Base-by-base conservation (phyloP, 345 rosid species). In the Eutrema japonicum region DNA sequence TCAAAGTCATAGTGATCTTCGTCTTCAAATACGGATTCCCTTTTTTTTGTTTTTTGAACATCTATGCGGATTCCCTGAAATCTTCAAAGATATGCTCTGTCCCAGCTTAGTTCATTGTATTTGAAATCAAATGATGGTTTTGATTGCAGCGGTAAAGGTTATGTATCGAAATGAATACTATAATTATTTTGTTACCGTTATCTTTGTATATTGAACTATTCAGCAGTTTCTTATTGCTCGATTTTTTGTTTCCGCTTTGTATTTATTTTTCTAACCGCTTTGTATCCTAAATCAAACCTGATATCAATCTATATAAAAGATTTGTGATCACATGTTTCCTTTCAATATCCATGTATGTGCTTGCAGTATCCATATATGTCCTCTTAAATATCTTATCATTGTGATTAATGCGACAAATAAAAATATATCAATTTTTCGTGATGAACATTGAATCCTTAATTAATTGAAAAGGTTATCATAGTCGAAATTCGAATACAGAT, bases 71-170 rank as follows among this genome's bases (percentile, higher is more conserved):
- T 67, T 49, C 9, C 32, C 33, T 40, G 7, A 41, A 38, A 74
- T 74, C 73, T 59, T 58, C 38, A 11, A 66, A 74, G 52, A 74
- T 74, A 57, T 74, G 72, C 18, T 64, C 9, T 66, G 72, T 74
- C 67, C 3, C 38, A 51, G 4, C 18, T 37, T 55, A 55, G 56
- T 37, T 32, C 42, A 47, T 37, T 55, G 71, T 55, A 64, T 55
- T 47, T 46, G 41, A 56, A 36, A 46, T 47, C 46, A 8, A 29
- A 63, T 63, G 60, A 62, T 56, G 3, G 22, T 14, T 8, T 33
- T 35, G 10, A 54, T 55, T 30, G 5, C 33, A 30, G 33, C 26
- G 26, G 26, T 22, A 22, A 22, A 22, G 26, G 26, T 22, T 22
- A 22, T 22, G 26, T 22, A 22, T 22, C 26, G 26, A 22, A 22